These are phyloP conservation scores for Epichloe hybrida DNA, from an alignment of 2,329 filamentous ascomycete species.

Conservation along the genomic window DNA sequence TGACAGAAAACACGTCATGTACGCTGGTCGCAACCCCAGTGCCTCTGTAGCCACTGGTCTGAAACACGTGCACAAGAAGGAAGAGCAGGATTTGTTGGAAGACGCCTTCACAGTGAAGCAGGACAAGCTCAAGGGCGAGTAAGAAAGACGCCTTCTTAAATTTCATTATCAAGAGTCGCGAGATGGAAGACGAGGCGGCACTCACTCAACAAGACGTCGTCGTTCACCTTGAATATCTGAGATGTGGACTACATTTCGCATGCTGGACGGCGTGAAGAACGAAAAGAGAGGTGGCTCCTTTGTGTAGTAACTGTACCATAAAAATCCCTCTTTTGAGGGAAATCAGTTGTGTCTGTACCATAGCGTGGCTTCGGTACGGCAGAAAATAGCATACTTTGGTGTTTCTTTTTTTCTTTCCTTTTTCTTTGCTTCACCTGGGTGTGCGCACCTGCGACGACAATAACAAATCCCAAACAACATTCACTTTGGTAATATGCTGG, in stretches of 20 bases:
- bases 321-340: conserved; percentile 1
- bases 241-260: not conserved
- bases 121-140: conserved; percentile 58
- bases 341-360: conserved; percentile 3
- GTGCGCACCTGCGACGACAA: too few species aligned
- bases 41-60: conserved; percentile 88
- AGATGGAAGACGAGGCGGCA: not conserved
- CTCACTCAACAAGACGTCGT: too few species aligned
- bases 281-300: conserved; percentile 1
- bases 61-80: conserved; percentile 78
- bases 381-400: conserved; percentile 5
- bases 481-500: not conserved
- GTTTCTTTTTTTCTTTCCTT: not conserved
- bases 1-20: conserved; percentile 91
- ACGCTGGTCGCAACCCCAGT: conserved; percentile 86
- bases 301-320: conserved; percentile 8
- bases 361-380: conserved; percentile 5
- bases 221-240: not conserved
- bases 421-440: not conserved
- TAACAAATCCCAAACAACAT: too few species aligned
- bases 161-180: not conserved
- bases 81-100: conserved; percentile 74
- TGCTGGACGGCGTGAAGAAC: not conserved
- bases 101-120: conserved; percentile 51
- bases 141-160: conserved; percentile 10